These are phyloP conservation scores for Zychaea mexicana DNA, from an alignment of 371 early-diverging fungal genomes.

Conservation along the genomic window DNA sequence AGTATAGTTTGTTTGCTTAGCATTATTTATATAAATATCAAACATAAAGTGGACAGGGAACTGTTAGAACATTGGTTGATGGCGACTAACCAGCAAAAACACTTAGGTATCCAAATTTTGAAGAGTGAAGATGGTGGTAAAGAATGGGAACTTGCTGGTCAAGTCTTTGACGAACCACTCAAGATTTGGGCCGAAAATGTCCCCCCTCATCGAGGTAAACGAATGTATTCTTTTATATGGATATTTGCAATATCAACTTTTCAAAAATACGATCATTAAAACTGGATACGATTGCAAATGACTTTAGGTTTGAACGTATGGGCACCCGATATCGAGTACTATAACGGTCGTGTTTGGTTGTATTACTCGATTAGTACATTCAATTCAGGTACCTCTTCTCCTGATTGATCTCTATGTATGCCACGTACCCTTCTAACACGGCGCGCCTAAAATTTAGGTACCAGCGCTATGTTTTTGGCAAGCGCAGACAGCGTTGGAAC, in stretches of 20 bases:
- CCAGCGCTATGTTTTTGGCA: conserved; percentile 11
- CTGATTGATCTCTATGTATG: no score
- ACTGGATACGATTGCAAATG: no score
- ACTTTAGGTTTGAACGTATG: conserved; percentile 11
- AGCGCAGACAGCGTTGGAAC: conserved; percentile 5
- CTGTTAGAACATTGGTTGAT: no score
- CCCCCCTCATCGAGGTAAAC: background rate
- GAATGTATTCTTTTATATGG: no score
- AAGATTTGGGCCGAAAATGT: background rate
- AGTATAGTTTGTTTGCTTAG: background rate
- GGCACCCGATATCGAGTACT: conserved; percentile 14
- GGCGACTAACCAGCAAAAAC: no score
- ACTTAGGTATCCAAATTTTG: conserved; percentile 14
- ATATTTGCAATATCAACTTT: no score
- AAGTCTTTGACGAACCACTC: conserved; percentile 2
- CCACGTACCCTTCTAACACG: no score
- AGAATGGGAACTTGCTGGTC: conserved; percentile 10
- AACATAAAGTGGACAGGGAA: no score
- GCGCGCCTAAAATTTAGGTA: background rate
- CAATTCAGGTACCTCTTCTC: background rate
- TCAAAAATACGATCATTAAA: no score
- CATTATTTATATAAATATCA: background rate
- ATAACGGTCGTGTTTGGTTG: conserved; percentile 8
- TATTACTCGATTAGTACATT: conserved; percentile 14
- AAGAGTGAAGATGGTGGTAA: conserved; percentile 1